Conservation (phyloP, 805 yeast genomes). For the Pichia paraexigua region DNA sequence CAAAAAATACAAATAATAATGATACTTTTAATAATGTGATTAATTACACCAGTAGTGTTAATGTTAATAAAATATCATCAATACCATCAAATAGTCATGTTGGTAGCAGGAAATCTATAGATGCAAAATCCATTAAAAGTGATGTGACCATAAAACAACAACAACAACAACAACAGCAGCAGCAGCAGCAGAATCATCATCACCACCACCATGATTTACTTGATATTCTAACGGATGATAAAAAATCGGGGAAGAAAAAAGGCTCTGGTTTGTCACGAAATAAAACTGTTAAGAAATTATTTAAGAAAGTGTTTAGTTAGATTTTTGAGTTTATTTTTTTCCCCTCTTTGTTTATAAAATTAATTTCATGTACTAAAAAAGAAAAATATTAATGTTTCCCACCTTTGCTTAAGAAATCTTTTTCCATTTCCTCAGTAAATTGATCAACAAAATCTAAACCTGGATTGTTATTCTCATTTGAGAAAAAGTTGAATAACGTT, state of each 20-base stretch:
- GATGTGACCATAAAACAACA: neutral
- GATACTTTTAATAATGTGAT: no score
- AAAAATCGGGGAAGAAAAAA: neutral
- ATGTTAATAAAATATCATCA: neutral
- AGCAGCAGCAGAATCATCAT: neutral
- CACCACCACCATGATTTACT: neutral
- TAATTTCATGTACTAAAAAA: no score
- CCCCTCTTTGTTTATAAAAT: no score
- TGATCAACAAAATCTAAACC: slow-evolving; percentile 63
- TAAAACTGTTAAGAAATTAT: slow-evolving; percentile 4
- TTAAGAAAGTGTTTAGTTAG: slow-evolving; percentile 8
- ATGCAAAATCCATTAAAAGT: neutral
- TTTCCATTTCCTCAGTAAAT: slow-evolving; percentile 75
- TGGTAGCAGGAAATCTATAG: neutral
- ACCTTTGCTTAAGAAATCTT: slow-evolving; percentile 39
- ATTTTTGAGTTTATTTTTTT: no score
- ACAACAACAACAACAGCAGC: no score
- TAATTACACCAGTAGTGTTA: no score
- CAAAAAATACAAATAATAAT: no score
- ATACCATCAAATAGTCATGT: neutral
- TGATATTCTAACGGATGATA: neutral
- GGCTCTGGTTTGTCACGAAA: neutral
- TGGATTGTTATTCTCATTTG: slow-evolving; percentile 34
- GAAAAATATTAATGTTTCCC: slow-evolving; percentile 9
- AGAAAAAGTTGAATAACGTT: slow-evolving; percentile 42